phyloP scores from a whole-genome alignment of 345 rosid genomes.

The Stellera chamaejasme region DNA sequence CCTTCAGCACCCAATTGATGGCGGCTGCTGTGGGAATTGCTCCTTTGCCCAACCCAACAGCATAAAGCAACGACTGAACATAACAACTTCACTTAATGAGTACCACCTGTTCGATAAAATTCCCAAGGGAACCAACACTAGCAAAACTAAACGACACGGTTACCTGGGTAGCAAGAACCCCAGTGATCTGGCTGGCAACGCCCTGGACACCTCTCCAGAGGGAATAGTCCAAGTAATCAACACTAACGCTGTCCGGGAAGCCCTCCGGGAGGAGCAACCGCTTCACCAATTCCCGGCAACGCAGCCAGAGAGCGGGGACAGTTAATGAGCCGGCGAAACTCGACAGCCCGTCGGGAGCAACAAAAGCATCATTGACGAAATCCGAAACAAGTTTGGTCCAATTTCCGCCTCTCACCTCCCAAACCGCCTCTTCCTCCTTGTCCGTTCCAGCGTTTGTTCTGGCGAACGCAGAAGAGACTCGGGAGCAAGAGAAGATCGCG shows the following conservation, averaged over 20 bases:
- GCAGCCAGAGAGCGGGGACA: conserved; percentile 30
- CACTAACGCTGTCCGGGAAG: conserved; percentile 70
- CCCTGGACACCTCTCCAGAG: conserved; percentile 98
- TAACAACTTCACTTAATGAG: conserved; percentile 6
- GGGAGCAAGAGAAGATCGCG: conserved; percentile 30
- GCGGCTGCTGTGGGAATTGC: conserved; percentile 97
- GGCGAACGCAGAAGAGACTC: conserved; percentile 31
- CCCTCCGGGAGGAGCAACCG: conserved; percentile 86
- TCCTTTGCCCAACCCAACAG: conserved; percentile 95
- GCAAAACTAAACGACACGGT: background rate
- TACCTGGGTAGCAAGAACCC: conserved; percentile 97
- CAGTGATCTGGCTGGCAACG: conserved; percentile 82
- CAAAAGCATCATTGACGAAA: conserved; percentile 40
- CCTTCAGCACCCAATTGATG: conserved; percentile 94
- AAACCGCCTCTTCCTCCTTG: conserved; percentile 27
- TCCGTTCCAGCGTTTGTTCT: conserved; percentile 13
- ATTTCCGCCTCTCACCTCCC: conserved; percentile 74
- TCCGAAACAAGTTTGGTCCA: conserved; percentile 54
- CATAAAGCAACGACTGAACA: conserved; percentile 84
- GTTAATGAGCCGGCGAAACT: conserved; percentile 24
- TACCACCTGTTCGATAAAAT: conserved; percentile 12
- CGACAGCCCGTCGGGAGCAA: conserved; percentile 19
- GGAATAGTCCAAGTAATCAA: conserved; percentile 84
- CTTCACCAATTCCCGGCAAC: conserved; percentile 35
- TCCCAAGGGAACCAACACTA: conserved; percentile 8